Conservation (phyloP, 2,329 filamentous ascomycete genomes). For the Alternaria arbusti region DNA sequence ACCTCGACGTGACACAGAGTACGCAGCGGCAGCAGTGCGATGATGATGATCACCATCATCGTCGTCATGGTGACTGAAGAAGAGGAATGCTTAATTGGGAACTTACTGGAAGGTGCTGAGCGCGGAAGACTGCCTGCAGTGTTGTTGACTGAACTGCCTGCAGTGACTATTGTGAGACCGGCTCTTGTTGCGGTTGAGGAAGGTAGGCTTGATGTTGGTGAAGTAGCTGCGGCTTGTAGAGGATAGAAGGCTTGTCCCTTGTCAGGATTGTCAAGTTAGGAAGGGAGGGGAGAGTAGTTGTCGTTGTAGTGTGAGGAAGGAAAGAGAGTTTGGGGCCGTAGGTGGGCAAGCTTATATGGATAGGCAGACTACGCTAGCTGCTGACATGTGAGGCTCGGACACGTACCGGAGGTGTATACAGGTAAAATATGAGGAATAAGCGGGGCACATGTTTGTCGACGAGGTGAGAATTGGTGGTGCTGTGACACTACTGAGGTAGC, state of each 20-base stretch:
- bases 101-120: conserved; percentile 23
- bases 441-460: background rate
- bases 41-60: background rate
- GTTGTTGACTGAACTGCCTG: conserved; percentile 21
- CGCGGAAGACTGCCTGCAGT: conserved; percentile 23
- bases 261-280: background rate
- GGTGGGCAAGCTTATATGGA: conserved; percentile 23
- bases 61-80: background rate
- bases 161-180: conserved; percentile 18
- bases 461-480: background rate
- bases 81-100: background rate
- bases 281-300: conserved; percentile 5
- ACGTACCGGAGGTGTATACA: background rate
- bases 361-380: background rate
- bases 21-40: background rate
- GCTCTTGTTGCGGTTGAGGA: conserved; percentile 16
- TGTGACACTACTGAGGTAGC: background rate
- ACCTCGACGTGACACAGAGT: conserved; percentile 10
- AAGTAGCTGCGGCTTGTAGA: background rate
- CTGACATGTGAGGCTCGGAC: background rate
- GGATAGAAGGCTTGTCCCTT: conserved; percentile 4
- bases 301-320: conserved; percentile 24
- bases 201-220: background rate
- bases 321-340: conserved; percentile 11
- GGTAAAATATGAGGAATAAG: conserved; percentile 12